Evolutionary conservation across 306 rosid genomes (phyloP).

Genomic region (Castanea sativa): DNA sequence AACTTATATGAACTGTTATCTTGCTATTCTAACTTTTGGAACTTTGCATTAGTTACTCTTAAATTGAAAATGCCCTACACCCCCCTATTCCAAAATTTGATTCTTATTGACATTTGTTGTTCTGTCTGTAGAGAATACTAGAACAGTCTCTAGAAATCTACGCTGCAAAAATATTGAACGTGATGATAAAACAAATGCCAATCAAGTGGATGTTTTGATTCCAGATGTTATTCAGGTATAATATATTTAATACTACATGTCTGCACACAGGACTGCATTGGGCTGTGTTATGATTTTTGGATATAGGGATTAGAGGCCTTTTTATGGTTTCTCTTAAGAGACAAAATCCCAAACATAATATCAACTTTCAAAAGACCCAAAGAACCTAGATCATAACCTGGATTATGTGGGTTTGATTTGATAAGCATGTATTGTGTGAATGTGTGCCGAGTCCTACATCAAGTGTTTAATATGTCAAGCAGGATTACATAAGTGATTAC

Average conservation of each 20-base stretch:
- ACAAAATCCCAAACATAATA: too few relatives aligned
- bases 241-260: too few relatives aligned
- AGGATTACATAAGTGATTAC: too few relatives aligned
- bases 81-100: neutral
- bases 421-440: too few relatives aligned
- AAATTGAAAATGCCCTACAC: constrained; percentile 15
- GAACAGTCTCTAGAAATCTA: constrained; percentile 85
- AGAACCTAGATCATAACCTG: too few relatives aligned
- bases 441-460: too few relatives aligned
- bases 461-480: too few relatives aligned
- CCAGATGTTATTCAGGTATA: constrained; percentile 95
- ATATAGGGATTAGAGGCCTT: neutral
- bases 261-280: too few relatives aligned
- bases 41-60: neutral
- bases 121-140: constrained; percentile 73
- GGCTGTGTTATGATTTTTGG: too few relatives aligned
- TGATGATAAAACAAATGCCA: constrained; percentile 37
- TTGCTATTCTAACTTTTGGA: neutral
- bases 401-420: too few relatives aligned
- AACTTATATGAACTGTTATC: neutral
- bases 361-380: too few relatives aligned
- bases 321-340: too few relatives aligned
- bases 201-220: constrained; percentile 78
- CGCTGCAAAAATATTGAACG: constrained; percentile 56
- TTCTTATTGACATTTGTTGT: constrained; percentile 12